phyloP scores from a whole-genome alignment of 805 yeast genomes.

The Suhomyces sp. region DNA sequence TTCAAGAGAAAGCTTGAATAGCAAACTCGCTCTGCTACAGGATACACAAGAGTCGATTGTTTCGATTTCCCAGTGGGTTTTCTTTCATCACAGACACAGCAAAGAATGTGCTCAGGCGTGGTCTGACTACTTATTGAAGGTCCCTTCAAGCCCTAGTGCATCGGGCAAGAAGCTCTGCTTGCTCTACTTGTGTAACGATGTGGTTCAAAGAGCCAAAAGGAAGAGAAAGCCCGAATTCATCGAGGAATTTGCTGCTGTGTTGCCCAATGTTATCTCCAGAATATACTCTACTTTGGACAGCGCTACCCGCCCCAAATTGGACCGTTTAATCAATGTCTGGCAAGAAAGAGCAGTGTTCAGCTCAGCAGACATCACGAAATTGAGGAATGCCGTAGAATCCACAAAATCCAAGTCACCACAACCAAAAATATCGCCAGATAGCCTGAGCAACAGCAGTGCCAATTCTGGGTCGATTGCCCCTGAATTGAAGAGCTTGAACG shows the following conservation, averaged over 20 bases:
- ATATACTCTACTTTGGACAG: slow-evolving; percentile 30
- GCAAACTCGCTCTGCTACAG: slow-evolving; percentile 45
- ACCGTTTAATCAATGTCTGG: slow-evolving; percentile 57
- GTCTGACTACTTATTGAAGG: slow-evolving; percentile 35
- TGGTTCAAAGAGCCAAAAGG: slow-evolving; percentile 73
- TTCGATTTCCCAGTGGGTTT: slow-evolving; percentile 68
- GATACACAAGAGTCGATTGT: slow-evolving; percentile 74
- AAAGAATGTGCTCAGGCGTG: slow-evolving; percentile 51
- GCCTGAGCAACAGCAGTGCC: background rate
- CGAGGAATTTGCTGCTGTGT: slow-evolving; percentile 50
- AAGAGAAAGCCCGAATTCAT: slow-evolving; percentile 58
- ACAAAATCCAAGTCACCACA: slow-evolving; percentile 9
- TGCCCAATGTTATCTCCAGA: slow-evolving; percentile 40
- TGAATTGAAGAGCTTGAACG: slow-evolving; percentile 33
- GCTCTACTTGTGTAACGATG: slow-evolving; percentile 74
- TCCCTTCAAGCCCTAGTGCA: slow-evolving; percentile 8
- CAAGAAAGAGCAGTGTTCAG: slow-evolving; percentile 48
- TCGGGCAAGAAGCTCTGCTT: slow-evolving; percentile 49
- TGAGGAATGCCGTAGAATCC: slow-evolving; percentile 23
- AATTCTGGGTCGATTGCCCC: slow-evolving; percentile 17
- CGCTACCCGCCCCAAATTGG: slow-evolving; percentile 45
- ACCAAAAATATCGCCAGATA: background rate
- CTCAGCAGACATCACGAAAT: slow-evolving; percentile 21
- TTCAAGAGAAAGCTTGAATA: slow-evolving; percentile 46
- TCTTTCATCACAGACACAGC: slow-evolving; percentile 64